phyloP scores from a whole-genome alignment of 805 yeast species.

The Candida nitratophila region DNA sequence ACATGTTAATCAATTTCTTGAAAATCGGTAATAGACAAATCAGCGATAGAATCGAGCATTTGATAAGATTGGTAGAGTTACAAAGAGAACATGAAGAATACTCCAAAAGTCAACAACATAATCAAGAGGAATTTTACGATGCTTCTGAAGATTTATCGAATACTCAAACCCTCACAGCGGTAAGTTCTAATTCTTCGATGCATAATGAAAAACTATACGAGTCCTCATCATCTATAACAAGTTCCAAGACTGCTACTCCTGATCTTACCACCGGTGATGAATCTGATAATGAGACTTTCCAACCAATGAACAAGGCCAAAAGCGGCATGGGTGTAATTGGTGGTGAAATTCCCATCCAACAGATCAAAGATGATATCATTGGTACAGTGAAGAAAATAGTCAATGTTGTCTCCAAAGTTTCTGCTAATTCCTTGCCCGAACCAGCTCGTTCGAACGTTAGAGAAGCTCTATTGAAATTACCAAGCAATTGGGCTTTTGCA shows the following conservation, averaged over 20 bases:
- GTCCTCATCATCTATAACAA: background rate
- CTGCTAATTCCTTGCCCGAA: conserved; percentile 68
- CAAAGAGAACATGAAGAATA: conserved; percentile 8
- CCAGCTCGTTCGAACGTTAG: conserved; percentile 78
- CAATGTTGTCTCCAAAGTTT: conserved; percentile 76
- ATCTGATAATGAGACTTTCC: background rate
- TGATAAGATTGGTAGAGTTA: conserved; percentile 28
- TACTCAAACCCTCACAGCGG: conserved; percentile 11
- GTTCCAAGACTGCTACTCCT: background rate
- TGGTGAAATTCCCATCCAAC: conserved; percentile 23
- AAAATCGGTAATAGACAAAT: conserved; percentile 77
- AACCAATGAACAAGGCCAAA: background rate
- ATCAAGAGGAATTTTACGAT: conserved; percentile 5
- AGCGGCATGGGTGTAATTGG: background rate
- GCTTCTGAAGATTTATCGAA: conserved; percentile 3
- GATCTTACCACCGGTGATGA: background rate
- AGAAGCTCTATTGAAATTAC: conserved; percentile 67
- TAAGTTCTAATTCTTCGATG: conserved; percentile 12
- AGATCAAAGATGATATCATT: conserved; percentile 75
- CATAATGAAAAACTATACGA: conserved; percentile 8
- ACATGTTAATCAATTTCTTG: conserved; percentile 72
- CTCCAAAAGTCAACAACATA: background rate
- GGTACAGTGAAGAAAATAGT: conserved; percentile 87
- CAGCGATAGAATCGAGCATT: conserved; percentile 53
- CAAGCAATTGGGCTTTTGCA: conserved; percentile 56